Evolutionary conservation across 202 grass and related monocot genomes (phyloP), one percentile per base, ranked within the genome.

Genomic region (Cymbopogon flexuosus): DNA sequence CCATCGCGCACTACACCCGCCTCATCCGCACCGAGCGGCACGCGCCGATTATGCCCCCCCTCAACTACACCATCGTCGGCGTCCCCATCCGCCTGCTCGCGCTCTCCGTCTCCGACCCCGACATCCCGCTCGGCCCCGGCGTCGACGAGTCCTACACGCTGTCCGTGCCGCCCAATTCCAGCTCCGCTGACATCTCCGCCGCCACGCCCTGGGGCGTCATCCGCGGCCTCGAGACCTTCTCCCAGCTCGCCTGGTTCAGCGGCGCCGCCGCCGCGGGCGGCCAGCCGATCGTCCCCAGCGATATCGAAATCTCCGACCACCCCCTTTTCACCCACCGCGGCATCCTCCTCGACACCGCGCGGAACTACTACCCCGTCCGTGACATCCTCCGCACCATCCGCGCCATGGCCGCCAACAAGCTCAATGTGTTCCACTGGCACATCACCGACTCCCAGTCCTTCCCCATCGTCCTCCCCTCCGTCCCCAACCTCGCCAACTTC

Each of bases 351-450:
- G 95, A 94, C 87, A 94, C 95, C 58, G 80, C 92, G 3, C 84
- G 92, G 59, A 97, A 91, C n/a, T 97, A 73, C 88, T 97, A 93
- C 79, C 79, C 90, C 10, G 88, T 98, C 5, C 57, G 60, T 5
- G 92, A 92, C 65, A 89, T 98, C 82, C 68, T 98, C 6, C 88
- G 79, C 62, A 93, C 92, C 70, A 73, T 98, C 65, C 86, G 90
- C 41, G 95, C 92, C 72, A 95, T 98, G 92, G 91, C 84, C 29
- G 80, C 88, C 85, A 95, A 94, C 82, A 95, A 98, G 92, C 88
- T 98, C 79, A 98, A 98, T 51, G 88, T 98, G 69, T 91, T 94
- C 85, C 92, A 98, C 49, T 93, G 88, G 95, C 88, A 93, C 79
- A 83, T 97, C 89, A 91, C 95, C 5, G 95, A 97, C 71, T 79